phyloP scores from a whole-genome alignment of 805 yeast species.

The Sugiyamaella marilandica region DNA sequence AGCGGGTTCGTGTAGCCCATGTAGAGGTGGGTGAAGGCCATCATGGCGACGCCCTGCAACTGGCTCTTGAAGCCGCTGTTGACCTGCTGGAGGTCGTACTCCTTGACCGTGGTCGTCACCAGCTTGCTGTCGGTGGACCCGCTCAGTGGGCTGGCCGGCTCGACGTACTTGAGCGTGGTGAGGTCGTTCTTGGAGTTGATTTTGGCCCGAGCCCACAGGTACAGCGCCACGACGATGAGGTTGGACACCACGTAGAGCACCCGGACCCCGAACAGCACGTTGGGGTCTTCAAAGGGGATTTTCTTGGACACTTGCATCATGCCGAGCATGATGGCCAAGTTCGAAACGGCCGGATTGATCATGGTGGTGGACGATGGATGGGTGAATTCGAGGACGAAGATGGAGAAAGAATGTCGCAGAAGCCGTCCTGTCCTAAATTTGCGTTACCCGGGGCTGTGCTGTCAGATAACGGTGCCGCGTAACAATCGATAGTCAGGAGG shows the following conservation, averaged over 20 bases:
- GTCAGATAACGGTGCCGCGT: not conserved
- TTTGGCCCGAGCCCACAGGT: constrained; percentile 55
- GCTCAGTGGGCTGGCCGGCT: constrained; percentile 73
- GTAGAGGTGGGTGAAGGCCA: constrained; percentile 97
- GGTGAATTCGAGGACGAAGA: not conserved
- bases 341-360: constrained; percentile 87
- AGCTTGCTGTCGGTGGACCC: constrained; percentile 66
- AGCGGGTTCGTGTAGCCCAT: constrained; percentile 97
- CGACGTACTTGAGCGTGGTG: constrained; percentile 86
- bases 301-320: constrained; percentile 93
- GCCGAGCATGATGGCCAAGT: constrained; percentile 84
- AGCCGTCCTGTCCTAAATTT: not conserved
- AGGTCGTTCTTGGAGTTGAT: constrained; percentile 74
- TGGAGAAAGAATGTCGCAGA: not conserved
- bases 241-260: constrained; percentile 65
- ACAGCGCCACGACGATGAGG: constrained; percentile 56
- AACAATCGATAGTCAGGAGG: too few relatives aligned
- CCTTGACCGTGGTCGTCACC: constrained; percentile 87
- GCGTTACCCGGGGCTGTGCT: not conserved
- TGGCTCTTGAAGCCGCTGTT: constrained; percentile 73
- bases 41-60: constrained; percentile 88
- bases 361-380: constrained; percentile 3
- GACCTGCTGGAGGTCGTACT: constrained; percentile 87
- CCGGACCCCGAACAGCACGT: constrained; percentile 68
- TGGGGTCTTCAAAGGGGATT: constrained; percentile 83